Evolutionary conservation across 2,329 filamentous ascomycete species (phyloP).

Genomic region (Alternaria atra): DNA sequence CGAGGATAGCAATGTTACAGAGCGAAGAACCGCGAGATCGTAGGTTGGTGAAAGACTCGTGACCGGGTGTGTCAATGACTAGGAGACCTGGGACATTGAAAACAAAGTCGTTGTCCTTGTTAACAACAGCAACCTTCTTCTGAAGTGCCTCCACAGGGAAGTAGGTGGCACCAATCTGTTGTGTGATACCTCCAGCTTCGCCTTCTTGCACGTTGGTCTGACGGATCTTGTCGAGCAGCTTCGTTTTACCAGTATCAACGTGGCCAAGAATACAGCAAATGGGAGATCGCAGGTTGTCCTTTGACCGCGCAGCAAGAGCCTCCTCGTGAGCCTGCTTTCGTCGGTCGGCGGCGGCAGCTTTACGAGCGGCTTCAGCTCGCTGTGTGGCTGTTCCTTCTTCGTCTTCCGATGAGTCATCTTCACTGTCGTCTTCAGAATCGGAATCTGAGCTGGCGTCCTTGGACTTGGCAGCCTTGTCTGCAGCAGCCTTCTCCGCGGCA

Average conservation of each 20-base stretch:
- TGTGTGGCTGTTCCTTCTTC: constrained; percentile 79
- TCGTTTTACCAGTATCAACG: constrained; percentile 99
- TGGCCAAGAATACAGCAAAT: constrained; percentile 99
- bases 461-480: constrained; percentile 31
- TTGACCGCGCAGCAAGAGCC: constrained; percentile 87
- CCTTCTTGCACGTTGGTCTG: constrained; percentile 99
- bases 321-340: constrained; percentile 91
- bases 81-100: constrained; percentile 98
- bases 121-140: constrained; percentile 93
- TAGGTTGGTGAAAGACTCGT: constrained; percentile 99
- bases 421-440: constrained; percentile 54
- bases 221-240: constrained; percentile 96
- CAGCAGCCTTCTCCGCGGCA: constrained; percentile 44
- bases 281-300: constrained; percentile 93
- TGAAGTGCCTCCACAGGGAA: constrained; percentile 94
- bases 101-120: constrained; percentile 87
- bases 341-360: constrained; percentile 87
- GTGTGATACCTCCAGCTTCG: constrained; percentile 98
- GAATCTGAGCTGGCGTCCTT: constrained; percentile 41
- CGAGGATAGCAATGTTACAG: constrained; percentile 98
- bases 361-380: constrained; percentile 76
- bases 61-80: constrained; percentile 97
- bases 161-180: constrained; percentile 99
- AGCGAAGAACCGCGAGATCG: constrained; percentile 96
- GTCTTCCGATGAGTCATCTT: constrained; percentile 72